A percentile compares a stretch with the other conserved stretches of the same genome.
Conservation (phyloP, 2,329 filamentous ascomycete species). For the Colletotrichum costaricense region DNA sequence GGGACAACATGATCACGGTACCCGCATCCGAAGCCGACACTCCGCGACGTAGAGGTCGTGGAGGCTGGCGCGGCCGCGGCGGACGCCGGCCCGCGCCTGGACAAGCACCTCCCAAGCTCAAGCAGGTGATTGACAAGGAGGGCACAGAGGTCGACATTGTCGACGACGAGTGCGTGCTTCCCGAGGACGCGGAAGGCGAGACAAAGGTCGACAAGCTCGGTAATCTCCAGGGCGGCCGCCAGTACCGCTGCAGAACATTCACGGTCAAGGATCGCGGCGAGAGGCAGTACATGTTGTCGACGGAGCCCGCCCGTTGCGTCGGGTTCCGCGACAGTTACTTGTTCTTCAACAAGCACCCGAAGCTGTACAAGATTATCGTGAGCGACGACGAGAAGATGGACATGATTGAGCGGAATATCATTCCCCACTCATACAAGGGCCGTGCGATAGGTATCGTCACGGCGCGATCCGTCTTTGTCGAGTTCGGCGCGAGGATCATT, state of each 20-base stretch:
- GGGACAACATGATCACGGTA: constrained; percentile 72
- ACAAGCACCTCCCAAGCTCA: constrained; percentile 79
- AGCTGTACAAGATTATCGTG: constrained; percentile 97
- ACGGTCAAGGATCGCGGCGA: constrained; percentile 86
- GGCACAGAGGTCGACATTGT: constrained; percentile 91
- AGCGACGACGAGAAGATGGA: constrained; percentile 97
- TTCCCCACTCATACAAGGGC: constrained; percentile 98
- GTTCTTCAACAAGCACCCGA: constrained; percentile 98
- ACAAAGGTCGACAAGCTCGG: constrained; percentile 93
- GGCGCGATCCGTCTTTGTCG: constrained; percentile 94
- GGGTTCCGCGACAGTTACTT: constrained; percentile 98
- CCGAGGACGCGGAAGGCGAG: constrained; percentile 89
- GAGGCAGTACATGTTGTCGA: constrained; percentile 97
- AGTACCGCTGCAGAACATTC: constrained; percentile 96
- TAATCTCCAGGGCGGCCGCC: constrained; percentile 82
- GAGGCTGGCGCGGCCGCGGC: constrained; percentile 77
- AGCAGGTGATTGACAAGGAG: constrained; percentile 92
- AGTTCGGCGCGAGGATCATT: constrained; percentile 94
- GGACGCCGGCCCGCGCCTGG: constrained; percentile 76
- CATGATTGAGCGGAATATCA: constrained; percentile 93
- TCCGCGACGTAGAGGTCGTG: constrained; percentile 73
- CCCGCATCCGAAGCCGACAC: constrained; percentile 67
- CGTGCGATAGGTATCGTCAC: constrained; percentile 97
- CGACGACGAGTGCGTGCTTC: constrained; percentile 90
- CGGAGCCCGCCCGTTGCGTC: constrained; percentile 94